Base-by-base conservation (phyloP, 768 basidiomycete species). In the Cantharellus anzutake region DNA sequence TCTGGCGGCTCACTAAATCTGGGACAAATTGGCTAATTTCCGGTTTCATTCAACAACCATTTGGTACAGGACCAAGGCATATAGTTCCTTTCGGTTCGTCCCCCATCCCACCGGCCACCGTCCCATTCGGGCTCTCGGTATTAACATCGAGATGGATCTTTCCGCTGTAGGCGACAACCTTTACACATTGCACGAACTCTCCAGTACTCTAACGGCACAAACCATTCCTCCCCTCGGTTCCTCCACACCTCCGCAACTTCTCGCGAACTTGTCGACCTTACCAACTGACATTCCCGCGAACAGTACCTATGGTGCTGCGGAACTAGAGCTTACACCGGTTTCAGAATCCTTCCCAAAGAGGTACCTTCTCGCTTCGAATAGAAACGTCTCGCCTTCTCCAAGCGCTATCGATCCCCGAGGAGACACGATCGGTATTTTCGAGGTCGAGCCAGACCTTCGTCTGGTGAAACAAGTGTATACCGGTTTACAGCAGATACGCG, bases 121-220 rank as follows among this genome's bases (percentile, higher is more conserved):
- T 41, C 50, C 51, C 63, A 64, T 61, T 50, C 57, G 59, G 37
- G 57, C 64, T 11, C 58, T 63, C 7, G 51, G 55, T 16, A 44
- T 60, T 16, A 62, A 60, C 4, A 56, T 65, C 35, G 62, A 61
- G 5, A n/a, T 51, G n/a, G 11, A 11, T 48, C 56, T 62, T 11
- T n/a, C 16, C 42, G 48, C 60, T 42, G n/a, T 48, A 48, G 64
- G 59, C 38, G 51, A 56, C 50, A 60, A 44, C 4, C 59, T 65
- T 4, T 65, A 62, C 48, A 64, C 61, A 16, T 35, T 65, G 3
- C 64, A 65, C 59, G 60, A 65, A 57, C 64, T 64, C 53, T 48
- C 53, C 63, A 65, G 62, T 50, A 60, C 61, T 41, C 59, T 65
- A 7, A 62, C 64, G 4, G 56, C 57, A 20, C 53, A 64, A n/a